Evolutionary conservation across 345 rosid species (phyloP), one percentile per base, ranked within the genome.

Genomic region (Populus nigra): DNA sequence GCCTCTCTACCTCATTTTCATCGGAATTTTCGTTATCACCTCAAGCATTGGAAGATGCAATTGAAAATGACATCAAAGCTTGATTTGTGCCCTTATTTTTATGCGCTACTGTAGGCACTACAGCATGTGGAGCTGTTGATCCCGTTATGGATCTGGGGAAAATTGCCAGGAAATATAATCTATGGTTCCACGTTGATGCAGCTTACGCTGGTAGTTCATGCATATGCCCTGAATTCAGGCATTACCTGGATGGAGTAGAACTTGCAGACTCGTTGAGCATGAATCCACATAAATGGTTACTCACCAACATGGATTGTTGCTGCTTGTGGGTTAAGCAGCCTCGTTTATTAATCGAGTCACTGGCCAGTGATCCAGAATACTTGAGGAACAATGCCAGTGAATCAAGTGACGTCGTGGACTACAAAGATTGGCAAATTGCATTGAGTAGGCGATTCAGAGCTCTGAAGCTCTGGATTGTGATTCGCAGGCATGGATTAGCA

Each of bases 101-200:
- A 33, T 33, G 35, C 5, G 35, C 35, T 33, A 33, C 35, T 33
- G 35, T 33, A 33, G 35, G 35, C 35, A 33, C 35, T 33, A 33
- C 35, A 33, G 35, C 35, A 33, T 33, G 35, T 33, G 35, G 35
- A 33, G 35, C 35, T 33, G 35, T 33, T 33, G 35, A 33, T 33
- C 35, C 35, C 4, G 35, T 33, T 33, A 33, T 33, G 35, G 35
- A 33, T 33, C 35, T 33, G 35, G 35, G 35, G 35, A 33, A 4
- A 33, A 33, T 33, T 33, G 83, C 88, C 0, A 47, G 3, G 10
- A 33, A 78, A 9, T 57, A 74, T 71, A 72, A 76, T 22, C 7
- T 85, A n/a, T 83, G 86, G 87, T 73, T 82, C 29, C 85, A 85
- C n/a, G 72, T 85, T 2, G 87, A 82, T 53, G 87, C 82, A 1